These are phyloP conservation scores for Onygenales sp. DNA, from an alignment of 2,329 filamentous ascomycete species.

Conservation along the genomic window DNA sequence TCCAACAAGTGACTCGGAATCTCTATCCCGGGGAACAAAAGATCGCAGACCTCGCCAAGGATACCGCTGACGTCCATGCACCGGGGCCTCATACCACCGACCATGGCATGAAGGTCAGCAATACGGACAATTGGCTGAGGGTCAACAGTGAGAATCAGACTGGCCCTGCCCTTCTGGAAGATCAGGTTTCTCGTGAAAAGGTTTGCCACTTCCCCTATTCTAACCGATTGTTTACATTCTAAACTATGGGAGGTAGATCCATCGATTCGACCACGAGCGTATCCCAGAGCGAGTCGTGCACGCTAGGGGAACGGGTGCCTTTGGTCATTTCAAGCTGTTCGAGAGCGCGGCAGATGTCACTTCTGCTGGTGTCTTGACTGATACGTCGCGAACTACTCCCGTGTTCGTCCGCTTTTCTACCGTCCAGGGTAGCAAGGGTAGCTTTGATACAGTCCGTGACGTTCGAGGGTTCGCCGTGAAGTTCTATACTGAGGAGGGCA, in stretches of 20 bases:
- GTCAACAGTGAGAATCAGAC: slow-evolving; percentile 52
- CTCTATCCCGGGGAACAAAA: slow-evolving; percentile 36
- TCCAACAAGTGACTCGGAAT: slow-evolving; percentile 19
- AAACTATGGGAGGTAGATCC: slow-evolving; percentile 25
- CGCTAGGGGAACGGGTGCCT: slow-evolving; percentile 54
- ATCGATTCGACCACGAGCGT: slow-evolving; percentile 65
- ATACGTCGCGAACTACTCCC: slow-evolving; percentile 55
- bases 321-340: slow-evolving; percentile 57
- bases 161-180: slow-evolving; percentile 62
- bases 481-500: slow-evolving; percentile 69
- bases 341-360: slow-evolving; percentile 56
- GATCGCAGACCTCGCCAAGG: slow-evolving; percentile 48
- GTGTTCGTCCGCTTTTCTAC: slow-evolving; percentile 71
- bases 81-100: slow-evolving; percentile 62
- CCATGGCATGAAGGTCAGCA: slow-evolving; percentile 62
- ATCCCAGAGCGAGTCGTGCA: slow-evolving; percentile 62
- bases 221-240: background rate
- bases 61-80: slow-evolving; percentile 50
- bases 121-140: slow-evolving; percentile 70
- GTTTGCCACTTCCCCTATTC: slow-evolving; percentile 29
- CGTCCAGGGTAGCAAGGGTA: slow-evolving; percentile 63
- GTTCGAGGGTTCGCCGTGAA: slow-evolving; percentile 71
- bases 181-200: slow-evolving; percentile 64
- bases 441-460: slow-evolving; percentile 74
- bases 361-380: slow-evolving; percentile 54